Percentiles rank a stretch among this genome's conserved stretches.
These are phyloP conservation scores for Fusarium floridanum DNA, from an alignment of 2,329 filamentous ascomycete species.

Conservation along the genomic window DNA sequence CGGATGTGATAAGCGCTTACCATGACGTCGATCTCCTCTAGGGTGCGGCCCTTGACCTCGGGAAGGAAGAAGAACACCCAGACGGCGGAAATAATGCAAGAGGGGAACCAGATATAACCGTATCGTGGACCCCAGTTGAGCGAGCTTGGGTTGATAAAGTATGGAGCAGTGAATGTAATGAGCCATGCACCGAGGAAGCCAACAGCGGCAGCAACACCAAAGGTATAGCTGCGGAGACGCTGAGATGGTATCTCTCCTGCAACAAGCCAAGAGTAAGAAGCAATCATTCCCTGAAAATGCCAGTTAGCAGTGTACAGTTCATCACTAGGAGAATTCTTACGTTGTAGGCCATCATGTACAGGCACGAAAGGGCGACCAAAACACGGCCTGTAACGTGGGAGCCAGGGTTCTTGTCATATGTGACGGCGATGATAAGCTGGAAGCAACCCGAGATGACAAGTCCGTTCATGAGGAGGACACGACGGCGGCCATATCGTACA, in stretches of 20 bases:
- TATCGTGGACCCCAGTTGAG: conserved; percentile 43
- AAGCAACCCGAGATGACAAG: conserved; percentile 32
- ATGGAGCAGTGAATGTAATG: conserved; percentile 41
- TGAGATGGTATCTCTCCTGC: conserved; percentile 41
- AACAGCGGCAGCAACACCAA: conserved; percentile 34
- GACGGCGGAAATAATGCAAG: conserved; percentile 31
- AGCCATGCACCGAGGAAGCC: conserved; percentile 41
- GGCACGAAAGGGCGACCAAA: conserved; percentile 38
- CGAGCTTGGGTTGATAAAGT: conserved; percentile 41
- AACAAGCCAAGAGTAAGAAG: conserved; percentile 41
- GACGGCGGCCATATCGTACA: conserved; percentile 34
- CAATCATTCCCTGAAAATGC: conserved; percentile 37
- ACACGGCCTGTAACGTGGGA: conserved; percentile 30
- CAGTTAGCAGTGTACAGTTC: rapidly evolving
- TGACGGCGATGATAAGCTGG: conserved; percentile 38
- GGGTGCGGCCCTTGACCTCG: conserved; percentile 37
- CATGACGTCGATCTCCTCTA: conserved; percentile 42
- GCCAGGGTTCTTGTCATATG: conserved; percentile 35
- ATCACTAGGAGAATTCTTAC: neutral
- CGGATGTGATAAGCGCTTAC: conserved; percentile 10
- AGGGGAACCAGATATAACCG: conserved; percentile 42
- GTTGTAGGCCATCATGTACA: conserved; percentile 42
- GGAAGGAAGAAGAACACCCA: conserved; percentile 42
- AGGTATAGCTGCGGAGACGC: conserved; percentile 41
- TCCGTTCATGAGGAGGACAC: conserved; percentile 22